These are phyloP conservation scores for Ilex aquifolium DNA, from an alignment of 257 asterid species.

Conservation along the genomic window DNA sequence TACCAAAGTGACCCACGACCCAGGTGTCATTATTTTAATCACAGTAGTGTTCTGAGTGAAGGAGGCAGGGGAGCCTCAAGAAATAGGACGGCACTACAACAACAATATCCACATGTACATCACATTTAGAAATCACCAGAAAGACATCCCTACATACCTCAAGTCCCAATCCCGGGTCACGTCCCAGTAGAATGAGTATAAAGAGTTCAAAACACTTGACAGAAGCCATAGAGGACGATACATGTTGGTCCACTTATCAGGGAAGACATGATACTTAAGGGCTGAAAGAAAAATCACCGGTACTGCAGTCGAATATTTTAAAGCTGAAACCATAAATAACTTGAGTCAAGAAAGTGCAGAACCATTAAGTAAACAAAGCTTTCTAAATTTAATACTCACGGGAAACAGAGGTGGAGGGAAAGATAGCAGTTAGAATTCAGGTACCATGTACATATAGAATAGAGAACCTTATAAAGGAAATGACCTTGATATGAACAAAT, in stretches of 20 bases:
- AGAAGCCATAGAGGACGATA: slow-evolving; percentile 93
- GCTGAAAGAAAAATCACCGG: slow-evolving; percentile 94
- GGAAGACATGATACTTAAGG: slow-evolving; percentile 85
- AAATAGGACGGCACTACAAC: no score
- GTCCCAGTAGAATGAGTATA: slow-evolving; percentile 98
- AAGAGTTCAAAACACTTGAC: slow-evolving; percentile 73
- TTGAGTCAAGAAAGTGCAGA: slow-evolving; percentile 14
- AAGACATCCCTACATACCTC: slow-evolving; percentile 41
- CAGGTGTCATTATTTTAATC: no score
- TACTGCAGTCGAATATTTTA: slow-evolving; percentile 89
- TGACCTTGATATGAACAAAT: no score
- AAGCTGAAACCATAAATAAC: slow-evolving; percentile 57
- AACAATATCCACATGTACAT: not conserved
- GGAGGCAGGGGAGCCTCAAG: not conserved
- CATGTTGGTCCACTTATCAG: slow-evolving; percentile 64
- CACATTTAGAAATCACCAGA: not conserved
- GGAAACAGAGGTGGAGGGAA: no score
- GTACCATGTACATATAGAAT: no score
- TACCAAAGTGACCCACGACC: no score
- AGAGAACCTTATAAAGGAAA: no score
- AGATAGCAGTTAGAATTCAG: no score
- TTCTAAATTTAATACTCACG: no score
- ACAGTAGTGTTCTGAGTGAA: no score
- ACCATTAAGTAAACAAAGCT: not conserved
- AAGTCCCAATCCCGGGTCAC: slow-evolving; percentile 92